These are phyloP conservation scores for Populus ilicifolia DNA, from an alignment of 345 rosid genomes.

Conservation along the genomic window DNA sequence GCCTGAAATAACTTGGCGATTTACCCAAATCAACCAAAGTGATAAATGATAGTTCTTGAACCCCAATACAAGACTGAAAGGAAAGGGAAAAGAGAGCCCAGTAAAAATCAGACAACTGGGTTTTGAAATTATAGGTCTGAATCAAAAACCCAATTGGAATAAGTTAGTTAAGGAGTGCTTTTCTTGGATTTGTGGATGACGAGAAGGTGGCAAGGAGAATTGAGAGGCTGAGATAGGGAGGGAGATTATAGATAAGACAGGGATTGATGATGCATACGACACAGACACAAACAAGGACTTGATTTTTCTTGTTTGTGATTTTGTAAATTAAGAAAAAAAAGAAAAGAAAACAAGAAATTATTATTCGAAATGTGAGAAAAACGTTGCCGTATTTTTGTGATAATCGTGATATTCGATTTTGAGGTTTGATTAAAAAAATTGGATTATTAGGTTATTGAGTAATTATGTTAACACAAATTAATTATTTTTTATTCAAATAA, in stretches of 20 bases:
- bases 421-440: too few relatives aligned
- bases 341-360: background rate
- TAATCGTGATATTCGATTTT: too few relatives aligned
- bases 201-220: background rate
- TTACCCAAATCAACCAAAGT: background rate
- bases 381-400: too few relatives aligned
- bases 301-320: background rate
- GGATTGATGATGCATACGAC: background rate
- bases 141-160: background rate
- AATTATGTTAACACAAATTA: too few relatives aligned
- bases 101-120: background rate
- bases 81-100: background rate
- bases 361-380: background rate
- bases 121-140: background rate
- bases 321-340: background rate
- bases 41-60: background rate
- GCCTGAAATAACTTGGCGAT: background rate
- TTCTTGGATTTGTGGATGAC: background rate
- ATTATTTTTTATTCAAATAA: too few relatives aligned
- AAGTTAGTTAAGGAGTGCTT: background rate
- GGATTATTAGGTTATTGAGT: too few relatives aligned
- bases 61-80: background rate
- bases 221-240: background rate
- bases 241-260: slow-evolving; percentile 6
- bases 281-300: background rate